Base-by-base conservation (phyloP, 495 filamentous ascomycete genomes). In the Lasiosphaeria hispida region DNA sequence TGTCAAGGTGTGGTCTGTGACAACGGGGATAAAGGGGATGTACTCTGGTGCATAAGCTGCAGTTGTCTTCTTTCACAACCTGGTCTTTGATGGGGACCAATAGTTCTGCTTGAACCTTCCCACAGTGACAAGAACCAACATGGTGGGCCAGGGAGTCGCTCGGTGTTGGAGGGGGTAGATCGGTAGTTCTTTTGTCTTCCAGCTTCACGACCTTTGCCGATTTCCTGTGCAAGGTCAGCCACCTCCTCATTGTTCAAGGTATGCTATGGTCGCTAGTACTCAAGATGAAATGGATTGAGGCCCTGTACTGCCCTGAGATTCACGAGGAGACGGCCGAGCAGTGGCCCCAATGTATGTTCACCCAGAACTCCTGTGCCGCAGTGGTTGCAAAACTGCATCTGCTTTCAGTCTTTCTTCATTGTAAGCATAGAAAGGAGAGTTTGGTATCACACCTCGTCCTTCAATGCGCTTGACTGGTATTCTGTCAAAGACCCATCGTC, bases 31-130 rank as follows among this genome's bases (percentile, higher is more conserved):
- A 42, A 6, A 5, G 10, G 33, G 34, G 18, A 38, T 53, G 1
- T 51, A 66, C 63, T 10, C 63, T 57, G 9, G 55, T 53, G 18
- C 63, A 66, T 3, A 50, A 58, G 40, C 63, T 66, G 44, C 63
- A 66, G 38, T 63, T 66, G 35, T 66, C 63, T 39, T 63, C 61
- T 38, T 59, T 58, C 4, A 60, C 13, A 23, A 57, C 45, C 7
- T 51, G 35, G 10, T 48, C 47, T 6, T 44, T 8, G 11, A 61
- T 11, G 19, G 30, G 3, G n/a, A 37, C 19, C 6, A 58, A 38
- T 1, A 66, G 47, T 35, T 60, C 49, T 8, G 52, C 53, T 14
- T 35, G 38, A 13, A 66, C 54, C 1, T 50, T 55, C 8, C 61
- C 57, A 38, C 63, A 66, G 48, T 61, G 61, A 36, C 63, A 66